Base-by-base conservation (phyloP, 2,329 filamentous ascomycete species). In the Diatrype stigma region DNA sequence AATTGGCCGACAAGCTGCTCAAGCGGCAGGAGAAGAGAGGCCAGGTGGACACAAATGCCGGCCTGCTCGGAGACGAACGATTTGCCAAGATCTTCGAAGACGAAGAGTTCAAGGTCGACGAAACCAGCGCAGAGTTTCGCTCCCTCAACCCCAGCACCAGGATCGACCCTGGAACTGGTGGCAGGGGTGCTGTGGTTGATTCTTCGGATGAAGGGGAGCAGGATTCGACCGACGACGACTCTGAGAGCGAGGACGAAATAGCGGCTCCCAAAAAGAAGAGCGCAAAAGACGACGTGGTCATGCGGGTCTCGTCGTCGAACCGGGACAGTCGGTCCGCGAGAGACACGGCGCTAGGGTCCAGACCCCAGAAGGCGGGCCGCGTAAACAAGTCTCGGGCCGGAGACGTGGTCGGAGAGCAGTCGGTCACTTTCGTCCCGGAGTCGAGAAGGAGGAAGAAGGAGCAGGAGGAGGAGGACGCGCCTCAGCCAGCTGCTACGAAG, bases 21-120 rank as follows among this genome's bases (percentile, higher is more conserved):
- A 81, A 82, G 65, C 80, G 79, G 56, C 81, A 82, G 62, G 83
- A 84, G 62, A 81, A 77, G 65, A 76, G 81, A 62, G 76, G 75
- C 32, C 73, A 76, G 51, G 74, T 82, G 47, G 83, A 86, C 54
- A 73, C 75, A 48, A 75, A 77, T 57, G 83, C 79, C 55, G 86
- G 84, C 52, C 72, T 96, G 34, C 82, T 99, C 49, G 83, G 82
- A 52, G 94, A 99, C 68, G 79, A 85, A 47, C 92, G 94, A 75
- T 97, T 99, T 79, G 81, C 81, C 59, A 84, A 85, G 60, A 73
- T 99, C 55, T 99, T 97, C 73, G 86, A 96, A 65, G 90, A 97
- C 67, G 87, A 92, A 62, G 92, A 96, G 51, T 97, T 96, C 69
- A 82, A 82, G 61, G 89, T 99, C 52, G 93, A 99, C 68, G 94